Evolutionary conservation across 2,329 filamentous ascomycete species (phyloP).

Genomic region (Pseudonectria buxi): DNA sequence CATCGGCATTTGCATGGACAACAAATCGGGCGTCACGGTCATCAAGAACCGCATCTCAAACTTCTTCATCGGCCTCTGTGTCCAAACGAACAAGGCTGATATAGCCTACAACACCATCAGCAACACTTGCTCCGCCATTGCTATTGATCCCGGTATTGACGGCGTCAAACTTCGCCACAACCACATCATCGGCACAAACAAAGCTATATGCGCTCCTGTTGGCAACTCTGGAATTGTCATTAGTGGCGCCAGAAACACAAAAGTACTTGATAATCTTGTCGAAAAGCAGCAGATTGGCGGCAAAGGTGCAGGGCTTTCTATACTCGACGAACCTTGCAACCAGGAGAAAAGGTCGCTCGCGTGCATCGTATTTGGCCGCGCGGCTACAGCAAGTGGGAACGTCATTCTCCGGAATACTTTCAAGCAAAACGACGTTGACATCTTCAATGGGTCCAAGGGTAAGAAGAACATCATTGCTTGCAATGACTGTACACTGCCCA

Average conservation of each 20-base stretch:
- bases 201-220: conserved; percentile 6
- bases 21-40: conserved; percentile 22
- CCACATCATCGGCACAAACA: conserved; percentile 19
- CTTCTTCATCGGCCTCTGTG: conserved; percentile 27
- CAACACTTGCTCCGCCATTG: conserved; percentile 24
- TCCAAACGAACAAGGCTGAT: conserved; percentile 27
- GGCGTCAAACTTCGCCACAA: conserved; percentile 25
- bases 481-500: conserved; percentile 12
- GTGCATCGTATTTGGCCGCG: conserved; percentile 9
- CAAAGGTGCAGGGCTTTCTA: conserved; percentile 13
- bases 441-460: conserved; percentile 12
- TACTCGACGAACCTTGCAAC: conserved; percentile 20
- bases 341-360: conserved; percentile 1
- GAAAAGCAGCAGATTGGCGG: conserved; percentile 15
- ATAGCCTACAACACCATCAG: conserved; percentile 27
- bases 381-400: conserved; percentile 19
- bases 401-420: conserved; percentile 23
- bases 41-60: conserved; percentile 24
- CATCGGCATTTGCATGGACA: conserved; percentile 31
- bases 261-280: conserved; percentile 23
- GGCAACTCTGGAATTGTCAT: conserved; percentile 20
- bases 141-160: conserved; percentile 26
- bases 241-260: conserved; percentile 20
- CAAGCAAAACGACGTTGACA: conserved; percentile 22
- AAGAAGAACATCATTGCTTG: conserved; percentile 19